Percentiles rank a stretch among this genome's conserved stretches.
Conservation (phyloP, 2,329 filamentous ascomycete species). For the Fusarium bactridioides region DNA sequence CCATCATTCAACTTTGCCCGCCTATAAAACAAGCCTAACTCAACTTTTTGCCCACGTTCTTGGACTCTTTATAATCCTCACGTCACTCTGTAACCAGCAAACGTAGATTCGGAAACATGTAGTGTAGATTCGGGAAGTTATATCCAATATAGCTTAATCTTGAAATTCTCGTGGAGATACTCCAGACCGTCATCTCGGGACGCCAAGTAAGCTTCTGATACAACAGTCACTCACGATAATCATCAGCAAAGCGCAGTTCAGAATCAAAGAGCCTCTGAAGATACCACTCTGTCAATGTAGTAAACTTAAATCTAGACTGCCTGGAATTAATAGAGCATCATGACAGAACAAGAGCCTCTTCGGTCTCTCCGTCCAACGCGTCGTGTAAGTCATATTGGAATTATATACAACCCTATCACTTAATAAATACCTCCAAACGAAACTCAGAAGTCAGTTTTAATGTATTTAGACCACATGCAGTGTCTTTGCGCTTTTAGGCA, state of each 20-base stretch:
- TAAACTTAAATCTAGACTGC: background rate
- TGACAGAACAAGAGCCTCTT: constrained; percentile 17
- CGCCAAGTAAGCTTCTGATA: constrained; percentile 20
- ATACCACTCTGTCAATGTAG: background rate
- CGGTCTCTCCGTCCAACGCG: background rate
- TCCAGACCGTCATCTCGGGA: constrained; percentile 25
- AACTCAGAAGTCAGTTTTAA: background rate
- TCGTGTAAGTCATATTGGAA: constrained; percentile 19
- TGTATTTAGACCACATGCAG: background rate
- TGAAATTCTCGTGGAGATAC: constrained; percentile 5
- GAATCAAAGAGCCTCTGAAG: background rate
- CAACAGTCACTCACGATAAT: constrained; percentile 6
- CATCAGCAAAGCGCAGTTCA: background rate
- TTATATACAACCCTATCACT: background rate
- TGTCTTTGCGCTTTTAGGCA: background rate
- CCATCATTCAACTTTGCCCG: constrained; percentile 46
- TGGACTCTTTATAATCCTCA: constrained; percentile 70
- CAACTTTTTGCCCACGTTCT: constrained; percentile 58
- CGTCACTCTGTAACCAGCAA: constrained; percentile 47
- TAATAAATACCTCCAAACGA: background rate
- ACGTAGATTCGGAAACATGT: background rate
- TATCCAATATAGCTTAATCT: background rate
- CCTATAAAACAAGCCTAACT: constrained; percentile 42
- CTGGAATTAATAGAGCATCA: background rate
- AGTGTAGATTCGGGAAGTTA: constrained; percentile 7